Evolutionary conservation across 306 rosid species (phyloP).

Genomic region (Fragaria vesca): DNA sequence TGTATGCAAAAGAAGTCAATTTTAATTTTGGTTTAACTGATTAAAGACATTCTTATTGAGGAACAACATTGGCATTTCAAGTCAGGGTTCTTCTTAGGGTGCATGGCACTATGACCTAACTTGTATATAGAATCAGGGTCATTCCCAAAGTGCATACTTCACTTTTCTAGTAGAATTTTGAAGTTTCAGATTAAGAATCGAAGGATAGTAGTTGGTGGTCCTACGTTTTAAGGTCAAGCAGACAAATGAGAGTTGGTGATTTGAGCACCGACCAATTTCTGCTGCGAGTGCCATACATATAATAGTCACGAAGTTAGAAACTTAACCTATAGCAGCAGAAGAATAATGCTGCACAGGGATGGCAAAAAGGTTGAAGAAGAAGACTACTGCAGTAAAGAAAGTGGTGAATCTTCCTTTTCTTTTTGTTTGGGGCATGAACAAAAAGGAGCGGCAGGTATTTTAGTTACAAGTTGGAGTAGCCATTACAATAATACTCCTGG

Average conservation of each 20-base stretch:
- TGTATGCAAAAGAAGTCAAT: background rate
- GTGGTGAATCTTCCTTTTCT: background rate
- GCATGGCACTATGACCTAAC: background rate
- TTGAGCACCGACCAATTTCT: slow-evolving; percentile 10
- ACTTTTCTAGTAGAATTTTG: background rate
- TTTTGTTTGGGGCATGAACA: background rate
- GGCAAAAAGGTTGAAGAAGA: background rate
- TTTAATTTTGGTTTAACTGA: background rate
- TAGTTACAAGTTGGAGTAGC: slow-evolving; percentile 12
- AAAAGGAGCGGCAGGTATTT: slow-evolving; percentile 11
- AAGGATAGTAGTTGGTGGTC: slow-evolving; percentile 12
- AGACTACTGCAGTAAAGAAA: background rate
- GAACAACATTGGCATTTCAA: slow-evolving; percentile 1
- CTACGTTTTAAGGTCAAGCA: slow-evolving; percentile 28
- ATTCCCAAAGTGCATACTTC: background rate
- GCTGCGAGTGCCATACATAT: background rate
- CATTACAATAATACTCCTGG: slow-evolving; percentile 11
- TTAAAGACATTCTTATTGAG: background rate
- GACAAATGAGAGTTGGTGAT: slow-evolving; percentile 47
- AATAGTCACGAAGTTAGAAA: background rate
- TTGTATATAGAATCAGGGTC: background rate
- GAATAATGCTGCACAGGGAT: background rate
- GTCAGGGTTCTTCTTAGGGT: background rate
- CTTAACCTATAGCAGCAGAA: background rate
- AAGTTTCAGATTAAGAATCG: background rate